These are phyloP conservation scores for Psilocybe cubensis DNA, from an alignment of 768 basidiomycete genomes.

Conservation along the genomic window DNA sequence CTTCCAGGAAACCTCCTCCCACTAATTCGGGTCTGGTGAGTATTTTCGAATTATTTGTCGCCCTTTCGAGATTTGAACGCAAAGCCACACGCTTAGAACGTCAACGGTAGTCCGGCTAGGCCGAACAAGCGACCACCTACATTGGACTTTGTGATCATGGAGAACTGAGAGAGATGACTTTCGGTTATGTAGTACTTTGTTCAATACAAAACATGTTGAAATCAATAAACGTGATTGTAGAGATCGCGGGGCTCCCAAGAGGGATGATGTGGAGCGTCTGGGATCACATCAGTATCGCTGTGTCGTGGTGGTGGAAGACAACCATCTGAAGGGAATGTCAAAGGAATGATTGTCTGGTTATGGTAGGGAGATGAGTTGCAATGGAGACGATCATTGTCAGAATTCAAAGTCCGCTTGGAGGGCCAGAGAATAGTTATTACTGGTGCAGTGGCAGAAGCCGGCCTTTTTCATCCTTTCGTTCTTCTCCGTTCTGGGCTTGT, in stretches of 20 bases:
- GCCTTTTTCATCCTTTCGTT: slow-evolving; percentile 20
- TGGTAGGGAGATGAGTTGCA: slow-evolving; percentile 3
- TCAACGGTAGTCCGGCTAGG: slow-evolving; percentile 26
- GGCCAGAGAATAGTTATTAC: slow-evolving; percentile 13
- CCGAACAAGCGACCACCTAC: slow-evolving; percentile 34
- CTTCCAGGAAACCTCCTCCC: slow-evolving; percentile 23
- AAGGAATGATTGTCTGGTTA: neutral
- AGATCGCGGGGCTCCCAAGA: neutral
- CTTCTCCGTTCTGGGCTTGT: slow-evolving; percentile 19
- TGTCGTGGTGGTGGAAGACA: neutral
- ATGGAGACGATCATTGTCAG: slow-evolving; percentile 18
- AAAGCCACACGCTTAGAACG: slow-evolving; percentile 16
- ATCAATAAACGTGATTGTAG: neutral
- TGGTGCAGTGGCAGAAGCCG: slow-evolving; percentile 2
- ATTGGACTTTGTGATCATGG: slow-evolving; percentile 24
- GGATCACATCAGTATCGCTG: neutral
- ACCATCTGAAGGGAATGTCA: neutral
- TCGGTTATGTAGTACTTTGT: neutral
- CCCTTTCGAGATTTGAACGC: neutral
- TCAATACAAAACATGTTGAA: neutral
- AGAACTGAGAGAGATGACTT: neutral
- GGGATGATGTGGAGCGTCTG: neutral
- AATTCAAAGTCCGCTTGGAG: slow-evolving; percentile 24
- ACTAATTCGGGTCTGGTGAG: slow-evolving; percentile 18
- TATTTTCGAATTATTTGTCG: neutral